Percentiles rank a stretch among this genome's conserved stretches.
phyloP scores from a whole-genome alignment of 768 basidiomycete genomes.

The Tricholoma saponaceum region DNA sequence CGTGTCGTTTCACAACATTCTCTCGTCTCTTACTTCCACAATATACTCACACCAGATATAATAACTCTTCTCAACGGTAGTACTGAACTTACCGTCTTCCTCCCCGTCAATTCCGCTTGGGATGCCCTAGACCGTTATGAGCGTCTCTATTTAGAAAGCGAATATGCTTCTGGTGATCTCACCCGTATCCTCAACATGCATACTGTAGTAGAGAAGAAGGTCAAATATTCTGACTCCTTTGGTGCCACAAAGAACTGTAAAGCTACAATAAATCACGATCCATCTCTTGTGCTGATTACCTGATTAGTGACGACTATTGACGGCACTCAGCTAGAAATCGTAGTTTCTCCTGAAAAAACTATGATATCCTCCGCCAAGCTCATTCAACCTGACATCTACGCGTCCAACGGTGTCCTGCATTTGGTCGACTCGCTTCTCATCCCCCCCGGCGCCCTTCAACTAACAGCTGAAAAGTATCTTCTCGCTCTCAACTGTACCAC shows the following conservation, averaged over 20 bases:
- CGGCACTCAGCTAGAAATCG: slow-evolving; percentile 62
- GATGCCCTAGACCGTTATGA: slow-evolving; percentile 71
- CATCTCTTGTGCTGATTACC: slow-evolving; percentile 9
- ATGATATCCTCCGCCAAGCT: slow-evolving; percentile 57
- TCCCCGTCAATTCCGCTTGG: slow-evolving; percentile 87
- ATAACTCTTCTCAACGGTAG: slow-evolving; percentile 56
- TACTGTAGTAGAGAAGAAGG: slow-evolving; percentile 52
- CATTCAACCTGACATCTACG: slow-evolving; percentile 80
- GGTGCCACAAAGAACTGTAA: slow-evolving; percentile 47
- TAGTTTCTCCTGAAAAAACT: slow-evolving; percentile 48
- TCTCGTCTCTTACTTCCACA: slow-evolving; percentile 69
- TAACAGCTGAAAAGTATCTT: slow-evolving; percentile 95
- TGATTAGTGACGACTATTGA: slow-evolving; percentile 65
- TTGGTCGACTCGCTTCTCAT: slow-evolving; percentile 80
- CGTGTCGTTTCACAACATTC: slow-evolving; percentile 54
- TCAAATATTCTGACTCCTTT: slow-evolving; percentile 69
- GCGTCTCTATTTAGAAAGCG: slow-evolving; percentile 83
- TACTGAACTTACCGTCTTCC: slow-evolving; percentile 80
- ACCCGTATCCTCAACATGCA: slow-evolving; percentile 76
- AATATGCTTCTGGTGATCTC: slow-evolving; percentile 80
- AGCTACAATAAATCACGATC: slow-evolving; percentile 18
- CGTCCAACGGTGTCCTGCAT: slow-evolving; percentile 93
- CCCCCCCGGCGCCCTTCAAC: slow-evolving; percentile 65
- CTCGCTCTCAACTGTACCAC: slow-evolving; percentile 87
- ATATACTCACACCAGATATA: slow-evolving; percentile 62